Evolutionary conservation across 768 basidiomycete species (phyloP).

Genomic region (Hericium erinaceus): DNA sequence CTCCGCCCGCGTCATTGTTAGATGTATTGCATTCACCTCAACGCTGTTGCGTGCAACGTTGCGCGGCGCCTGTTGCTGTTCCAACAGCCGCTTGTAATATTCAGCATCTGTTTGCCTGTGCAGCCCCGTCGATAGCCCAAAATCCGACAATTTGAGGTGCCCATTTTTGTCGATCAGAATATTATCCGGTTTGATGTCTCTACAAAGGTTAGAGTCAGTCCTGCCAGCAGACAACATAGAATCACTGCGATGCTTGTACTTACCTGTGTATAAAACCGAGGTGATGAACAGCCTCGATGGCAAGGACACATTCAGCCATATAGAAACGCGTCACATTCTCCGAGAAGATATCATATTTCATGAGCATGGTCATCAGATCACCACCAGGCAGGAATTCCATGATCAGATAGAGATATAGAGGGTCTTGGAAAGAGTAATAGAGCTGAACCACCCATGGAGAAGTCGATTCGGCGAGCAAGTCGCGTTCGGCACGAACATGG

Average conservation of each 20-base stretch:
- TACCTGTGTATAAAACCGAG: conserved; percentile 97
- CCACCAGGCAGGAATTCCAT: conserved; percentile 99
- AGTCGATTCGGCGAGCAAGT: conserved; percentile 91
- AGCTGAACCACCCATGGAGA: conserved; percentile 96
- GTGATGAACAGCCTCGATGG: conserved; percentile 95
- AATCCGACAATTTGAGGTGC: conserved; percentile 96
- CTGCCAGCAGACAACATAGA: neutral
- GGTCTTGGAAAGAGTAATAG: conserved; percentile 95
- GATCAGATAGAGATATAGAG: conserved; percentile 86
- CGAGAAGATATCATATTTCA: conserved; percentile 98
- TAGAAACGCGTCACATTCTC: conserved; percentile 99
- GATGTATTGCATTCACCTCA: conserved; percentile 92
- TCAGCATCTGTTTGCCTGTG: conserved; percentile 94
- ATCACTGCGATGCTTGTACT: conserved; percentile 16
- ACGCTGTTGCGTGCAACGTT: conserved; percentile 81
- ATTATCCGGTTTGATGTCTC: conserved; percentile 99
- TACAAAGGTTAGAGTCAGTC: conserved; percentile 21
- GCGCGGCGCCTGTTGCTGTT: conserved; percentile 37
- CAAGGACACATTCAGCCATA: conserved; percentile 93
- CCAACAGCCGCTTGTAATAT: conserved; percentile 87
- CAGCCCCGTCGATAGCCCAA: conserved; percentile 96
- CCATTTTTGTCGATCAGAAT: conserved; percentile 97
- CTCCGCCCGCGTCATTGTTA: conserved; percentile 90
- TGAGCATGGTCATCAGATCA: conserved; percentile 98
- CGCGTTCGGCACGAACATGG: conserved; percentile 95